These are phyloP conservation scores for Mycena sp. DNA, from an alignment of 1,284 basidiomycete species.

Conservation along the genomic window DNA sequence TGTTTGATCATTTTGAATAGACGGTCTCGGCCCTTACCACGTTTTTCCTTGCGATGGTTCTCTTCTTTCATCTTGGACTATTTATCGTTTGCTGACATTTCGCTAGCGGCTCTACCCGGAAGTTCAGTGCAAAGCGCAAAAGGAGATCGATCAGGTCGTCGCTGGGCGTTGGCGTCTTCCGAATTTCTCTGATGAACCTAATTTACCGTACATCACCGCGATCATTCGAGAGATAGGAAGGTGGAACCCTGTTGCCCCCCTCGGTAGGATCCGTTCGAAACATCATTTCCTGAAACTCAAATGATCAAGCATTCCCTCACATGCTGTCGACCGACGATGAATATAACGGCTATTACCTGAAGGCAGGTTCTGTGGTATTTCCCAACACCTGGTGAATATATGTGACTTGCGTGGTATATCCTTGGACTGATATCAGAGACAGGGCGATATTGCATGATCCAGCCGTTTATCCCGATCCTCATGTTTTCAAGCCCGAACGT, in stretches of 20 bases:
- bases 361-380: constrained; percentile 42
- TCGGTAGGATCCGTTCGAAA: constrained; percentile 32
- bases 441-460: constrained; percentile 35
- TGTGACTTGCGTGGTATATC: constrained; percentile 1
- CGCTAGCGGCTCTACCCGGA: constrained; percentile 31
- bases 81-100: background rate
- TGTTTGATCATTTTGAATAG: no score
- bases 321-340: constrained; percentile 37
- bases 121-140: constrained; percentile 34
- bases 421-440: background rate
- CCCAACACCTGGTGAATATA: constrained; percentile 45
- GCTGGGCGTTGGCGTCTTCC: constrained; percentile 37
- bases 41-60: constrained; percentile 37
- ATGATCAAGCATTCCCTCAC: constrained; percentile 30
- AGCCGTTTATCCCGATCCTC: constrained; percentile 31
- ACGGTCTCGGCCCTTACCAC: constrained; percentile 31
- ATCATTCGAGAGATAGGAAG: constrained; percentile 16
- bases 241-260: constrained; percentile 40
- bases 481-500: constrained; percentile 35
- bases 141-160: constrained; percentile 35
- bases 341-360: constrained; percentile 42
- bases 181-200: constrained; percentile 33
- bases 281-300: background rate
- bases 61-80: background rate
- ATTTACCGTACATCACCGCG: constrained; percentile 32